Conservation (phyloP, 1,284 basidiomycete genomes). For the Bothia castanella region DNA sequence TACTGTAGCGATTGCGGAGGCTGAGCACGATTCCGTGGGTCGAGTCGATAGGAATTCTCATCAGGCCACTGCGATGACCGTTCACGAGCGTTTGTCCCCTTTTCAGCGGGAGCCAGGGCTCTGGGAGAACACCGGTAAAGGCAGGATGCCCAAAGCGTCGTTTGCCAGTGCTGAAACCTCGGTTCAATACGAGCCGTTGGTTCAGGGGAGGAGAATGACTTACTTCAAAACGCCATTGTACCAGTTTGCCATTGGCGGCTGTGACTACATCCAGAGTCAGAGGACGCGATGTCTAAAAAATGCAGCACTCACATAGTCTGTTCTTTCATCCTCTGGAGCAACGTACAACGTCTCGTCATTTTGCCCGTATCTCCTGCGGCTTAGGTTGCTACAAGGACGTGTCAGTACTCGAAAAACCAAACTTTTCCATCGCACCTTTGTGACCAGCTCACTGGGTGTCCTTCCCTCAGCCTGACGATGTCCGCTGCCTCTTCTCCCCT, state of each 20-base stretch:
- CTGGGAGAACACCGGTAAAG: slow-evolving; percentile 80
- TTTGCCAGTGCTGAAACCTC: slow-evolving; percentile 66
- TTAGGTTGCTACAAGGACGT: slow-evolving; percentile 59
- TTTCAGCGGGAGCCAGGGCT: slow-evolving; percentile 87
- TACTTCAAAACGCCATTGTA: slow-evolving; percentile 88
- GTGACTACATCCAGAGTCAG: slow-evolving; percentile 52
- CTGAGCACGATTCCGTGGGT: slow-evolving; percentile 72
- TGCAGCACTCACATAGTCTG: slow-evolving; percentile 71
- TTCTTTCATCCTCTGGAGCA: slow-evolving; percentile 84
- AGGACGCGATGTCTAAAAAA: neutral
- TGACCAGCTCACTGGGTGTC: slow-evolving; percentile 79
- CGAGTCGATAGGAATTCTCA: slow-evolving; percentile 37
- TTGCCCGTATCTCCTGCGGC: slow-evolving; percentile 79
- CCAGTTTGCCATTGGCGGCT: slow-evolving; percentile 93
- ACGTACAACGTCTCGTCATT: slow-evolving; percentile 95
- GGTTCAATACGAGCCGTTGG: neutral
- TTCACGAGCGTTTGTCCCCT: slow-evolving; percentile 71
- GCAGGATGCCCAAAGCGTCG: slow-evolving; percentile 89
- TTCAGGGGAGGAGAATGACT: slow-evolving; percentile 23
- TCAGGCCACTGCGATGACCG: slow-evolving; percentile 35
- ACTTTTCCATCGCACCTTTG: slow-evolving; percentile 57
- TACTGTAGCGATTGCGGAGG: slow-evolving; percentile 62
- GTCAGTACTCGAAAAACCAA: slow-evolving; percentile 9
- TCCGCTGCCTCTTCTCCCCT: slow-evolving; percentile 79
- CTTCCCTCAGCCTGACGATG: slow-evolving; percentile 65